Evolutionary conservation across 1,139 yeast species (phyloP).

Genomic region (Candida dubliniensis): DNA sequence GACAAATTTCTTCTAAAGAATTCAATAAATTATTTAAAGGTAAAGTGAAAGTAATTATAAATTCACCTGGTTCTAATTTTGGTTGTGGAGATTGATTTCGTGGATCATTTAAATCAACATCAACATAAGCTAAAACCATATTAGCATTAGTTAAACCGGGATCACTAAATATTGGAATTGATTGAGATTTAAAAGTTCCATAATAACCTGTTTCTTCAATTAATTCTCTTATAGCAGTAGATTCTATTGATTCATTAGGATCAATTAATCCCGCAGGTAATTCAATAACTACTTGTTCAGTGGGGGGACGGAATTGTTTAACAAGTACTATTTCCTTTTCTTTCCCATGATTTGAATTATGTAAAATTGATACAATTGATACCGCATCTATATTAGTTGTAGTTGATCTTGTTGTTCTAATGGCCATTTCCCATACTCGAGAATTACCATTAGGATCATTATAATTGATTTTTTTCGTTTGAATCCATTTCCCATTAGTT

Average conservation of each 20-base stretch:
- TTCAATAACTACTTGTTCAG: conserved; percentile 82
- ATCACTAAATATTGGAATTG: conserved; percentile 71
- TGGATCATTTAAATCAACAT: conserved; percentile 66
- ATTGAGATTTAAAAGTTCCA: conserved; percentile 53
- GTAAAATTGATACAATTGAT: conserved; percentile 75
- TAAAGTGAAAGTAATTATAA: conserved; percentile 75
- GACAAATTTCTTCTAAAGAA: conserved; percentile 48
- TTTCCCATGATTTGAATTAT: conserved; percentile 40
- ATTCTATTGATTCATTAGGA: conserved; percentile 72
- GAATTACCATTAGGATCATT: conserved; percentile 63
- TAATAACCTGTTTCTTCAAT: conserved; percentile 90
- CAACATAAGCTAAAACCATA: conserved; percentile 74
- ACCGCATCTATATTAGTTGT: conserved; percentile 80
- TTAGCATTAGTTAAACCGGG: conserved; percentile 96
- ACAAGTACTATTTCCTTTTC: conserved; percentile 66
- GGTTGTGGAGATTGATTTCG: conserved; percentile 70
- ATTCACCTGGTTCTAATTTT: conserved; percentile 83
- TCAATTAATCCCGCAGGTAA: conserved; percentile 95
- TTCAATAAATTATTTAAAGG: conserved; percentile 61
- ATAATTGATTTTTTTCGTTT: conserved; percentile 61
- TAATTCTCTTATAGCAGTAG: conserved; percentile 84
- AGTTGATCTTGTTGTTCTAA: conserved; percentile 72
- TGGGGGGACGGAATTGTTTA: conserved; percentile 92
- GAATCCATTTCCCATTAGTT: conserved; percentile 45
- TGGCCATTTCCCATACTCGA: conserved; percentile 89